A percentile compares a stretch with the other conserved stretches of the same genome.
Evolutionary conservation across 192 early-diverging fungal species (phyloP).

Genomic region (Podila clonocystis): DNA sequence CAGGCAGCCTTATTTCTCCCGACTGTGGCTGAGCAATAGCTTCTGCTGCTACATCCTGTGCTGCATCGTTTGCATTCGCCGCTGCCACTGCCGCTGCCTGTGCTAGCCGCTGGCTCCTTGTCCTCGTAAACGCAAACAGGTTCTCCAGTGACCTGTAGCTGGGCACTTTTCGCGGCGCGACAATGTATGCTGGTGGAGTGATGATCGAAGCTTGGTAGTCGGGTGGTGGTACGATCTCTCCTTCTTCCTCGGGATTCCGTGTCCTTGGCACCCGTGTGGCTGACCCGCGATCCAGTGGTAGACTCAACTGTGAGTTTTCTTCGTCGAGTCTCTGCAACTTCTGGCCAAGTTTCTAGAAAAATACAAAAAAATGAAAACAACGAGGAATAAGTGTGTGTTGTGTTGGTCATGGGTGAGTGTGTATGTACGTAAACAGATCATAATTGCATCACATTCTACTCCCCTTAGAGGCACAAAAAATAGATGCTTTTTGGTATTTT

Average conservation of each 20-base stretch:
- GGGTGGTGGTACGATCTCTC: neutral
- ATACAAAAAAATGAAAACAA: neutral
- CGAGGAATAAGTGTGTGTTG: neutral
- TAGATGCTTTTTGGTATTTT: neutral
- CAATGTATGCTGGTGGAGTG: slow-evolving; percentile 17
- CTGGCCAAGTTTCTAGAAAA: slow-evolving; percentile 1
- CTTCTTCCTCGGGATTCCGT: neutral
- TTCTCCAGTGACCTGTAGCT: slow-evolving; percentile 13
- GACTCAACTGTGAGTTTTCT: neutral
- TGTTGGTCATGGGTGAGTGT: neutral
- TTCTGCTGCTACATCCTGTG: neutral
- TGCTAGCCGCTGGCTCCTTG: neutral
- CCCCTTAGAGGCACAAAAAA: neutral
- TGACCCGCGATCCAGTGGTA: neutral
- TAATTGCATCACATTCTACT: neutral
- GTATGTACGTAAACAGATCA: neutral
- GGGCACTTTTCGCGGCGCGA: slow-evolving; percentile 14
- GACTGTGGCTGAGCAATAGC: too few species aligned
- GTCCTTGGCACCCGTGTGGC: neutral
- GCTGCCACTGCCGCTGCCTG: neutral
- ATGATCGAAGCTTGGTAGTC: slow-evolving; percentile 22
- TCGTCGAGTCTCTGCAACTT: neutral
- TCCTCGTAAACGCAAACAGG: slow-evolving; percentile 8
- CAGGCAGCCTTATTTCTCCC: too few species aligned
- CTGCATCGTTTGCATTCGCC: neutral